phyloP scores from a whole-genome alignment of 2,329 filamentous ascomycete genomes.

The Decorospora gaudefroyi region DNA sequence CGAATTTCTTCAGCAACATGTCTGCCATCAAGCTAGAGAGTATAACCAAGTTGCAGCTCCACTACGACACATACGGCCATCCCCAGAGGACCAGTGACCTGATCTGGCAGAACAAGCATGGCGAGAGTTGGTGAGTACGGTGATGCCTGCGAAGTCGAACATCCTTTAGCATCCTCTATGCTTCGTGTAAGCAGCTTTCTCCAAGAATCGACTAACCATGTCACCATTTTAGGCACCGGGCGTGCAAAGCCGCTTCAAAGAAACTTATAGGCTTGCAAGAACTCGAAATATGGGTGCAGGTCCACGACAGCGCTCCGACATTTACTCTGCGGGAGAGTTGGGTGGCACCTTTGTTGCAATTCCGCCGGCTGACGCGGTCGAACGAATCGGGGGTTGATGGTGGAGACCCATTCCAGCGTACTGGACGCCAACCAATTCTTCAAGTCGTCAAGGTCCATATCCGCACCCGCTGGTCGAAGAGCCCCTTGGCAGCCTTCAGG shows the following conservation, averaged over 20 bases:
- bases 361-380: conserved; percentile 25
- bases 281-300: conserved; percentile 28
- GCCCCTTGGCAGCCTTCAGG: conserved; percentile 4
- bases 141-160: neutral
- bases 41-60: conserved; percentile 37
- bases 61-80: conserved; percentile 38
- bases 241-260: conserved; percentile 28
- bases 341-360: conserved; percentile 37
- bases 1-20: conserved; percentile 31
- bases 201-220: neutral
- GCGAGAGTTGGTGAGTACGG: conserved; percentile 24
- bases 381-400: neutral
- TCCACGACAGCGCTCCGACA: conserved; percentile 23
- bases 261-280: conserved; percentile 26
- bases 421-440: conserved; percentile 2
- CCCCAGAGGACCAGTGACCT: conserved; percentile 16
- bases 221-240: conserved; percentile 5
- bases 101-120: conserved; percentile 36
- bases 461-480: conserved; percentile 6
- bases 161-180: neutral
- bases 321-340: conserved; percentile 33
- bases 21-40: conserved; percentile 20
- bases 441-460: conserved; percentile 24
- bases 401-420: neutral
- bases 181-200: too few species aligned